A percentile compares a stretch with the other conserved stretches of the same genome.
Evolutionary conservation across 2,329 filamentous ascomycete species (phyloP).

Genomic region (Xylaria multiplex): DNA sequence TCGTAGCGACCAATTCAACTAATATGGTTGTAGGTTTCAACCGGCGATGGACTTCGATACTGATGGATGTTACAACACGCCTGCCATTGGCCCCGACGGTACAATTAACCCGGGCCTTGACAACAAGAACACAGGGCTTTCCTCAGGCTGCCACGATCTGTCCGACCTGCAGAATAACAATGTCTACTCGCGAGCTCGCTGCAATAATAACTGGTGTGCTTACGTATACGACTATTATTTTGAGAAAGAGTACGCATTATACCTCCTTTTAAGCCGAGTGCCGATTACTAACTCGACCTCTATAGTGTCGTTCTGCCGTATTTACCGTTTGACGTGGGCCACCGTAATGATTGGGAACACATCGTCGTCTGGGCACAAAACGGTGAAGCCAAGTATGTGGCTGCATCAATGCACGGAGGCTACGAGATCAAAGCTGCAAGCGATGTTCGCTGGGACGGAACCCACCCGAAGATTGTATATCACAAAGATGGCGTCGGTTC

Average conservation of each 20-base stretch:
- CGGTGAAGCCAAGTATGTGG: constrained; percentile 43
- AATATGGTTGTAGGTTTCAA: constrained; percentile 39
- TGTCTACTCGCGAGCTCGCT: constrained; percentile 55
- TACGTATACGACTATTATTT: constrained; percentile 60
- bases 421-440: constrained; percentile 42
- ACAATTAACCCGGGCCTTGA: constrained; percentile 49
- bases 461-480: constrained; percentile 48
- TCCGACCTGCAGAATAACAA: constrained; percentile 53
- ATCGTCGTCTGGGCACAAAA: constrained; percentile 46
- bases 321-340: constrained; percentile 48
- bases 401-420: constrained; percentile 46
- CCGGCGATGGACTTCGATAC: constrained; percentile 51
- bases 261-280: background rate
- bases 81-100: constrained; percentile 51
- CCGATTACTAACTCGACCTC: background rate
- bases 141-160: constrained; percentile 49
- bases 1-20: background rate
- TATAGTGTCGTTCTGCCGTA: constrained; percentile 44
- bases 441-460: constrained; percentile 47
- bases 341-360: constrained; percentile 54
- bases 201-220: constrained; percentile 58
- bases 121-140: constrained; percentile 44
- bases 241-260: constrained; percentile 52
- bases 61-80: constrained; percentile 54
- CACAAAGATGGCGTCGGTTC: constrained; percentile 47